These are phyloP conservation scores for Podila minutissima DNA, from an alignment of 192 early-diverging fungal genomes.

Conservation along the genomic window DNA sequence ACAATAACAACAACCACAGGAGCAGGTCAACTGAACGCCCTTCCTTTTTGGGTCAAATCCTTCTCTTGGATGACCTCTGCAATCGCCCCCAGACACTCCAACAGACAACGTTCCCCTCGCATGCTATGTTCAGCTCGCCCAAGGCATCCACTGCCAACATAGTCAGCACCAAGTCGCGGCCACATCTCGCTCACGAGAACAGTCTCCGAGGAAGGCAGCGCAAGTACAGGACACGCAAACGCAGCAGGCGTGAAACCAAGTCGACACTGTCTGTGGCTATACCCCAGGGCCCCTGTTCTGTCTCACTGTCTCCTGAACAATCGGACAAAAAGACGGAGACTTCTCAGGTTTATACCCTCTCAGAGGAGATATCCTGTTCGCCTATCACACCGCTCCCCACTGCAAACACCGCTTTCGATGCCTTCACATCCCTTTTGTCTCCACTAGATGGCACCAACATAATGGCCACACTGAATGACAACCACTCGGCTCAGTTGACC, in stretches of 20 bases:
- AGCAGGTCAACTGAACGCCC: not conserved
- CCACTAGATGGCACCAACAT: no score
- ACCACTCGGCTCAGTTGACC: not conserved
- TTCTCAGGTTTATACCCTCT: not conserved
- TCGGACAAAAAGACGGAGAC: no score
- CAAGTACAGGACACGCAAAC: no score
- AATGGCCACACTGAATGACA: not conserved
- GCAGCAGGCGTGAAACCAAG: no score
- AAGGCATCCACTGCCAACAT: slow-evolving; percentile 1
- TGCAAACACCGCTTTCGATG: no score
- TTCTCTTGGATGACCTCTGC: slow-evolving; percentile 1
- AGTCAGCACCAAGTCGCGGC: not conserved
- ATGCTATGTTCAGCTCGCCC: not conserved
- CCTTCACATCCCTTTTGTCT: no score
- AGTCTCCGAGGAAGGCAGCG: no score
- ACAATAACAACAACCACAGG: not conserved
- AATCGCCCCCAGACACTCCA: not conserved
- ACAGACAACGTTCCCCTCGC: not conserved
- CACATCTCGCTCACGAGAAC: no score
- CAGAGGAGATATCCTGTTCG: not conserved
- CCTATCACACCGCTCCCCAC: no score
- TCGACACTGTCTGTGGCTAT: no score
- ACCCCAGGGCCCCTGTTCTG: no score
- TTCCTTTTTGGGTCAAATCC: not conserved
- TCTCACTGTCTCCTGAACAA: no score